Conservation (phyloP, 768 basidiomycete genomes). For the Mrakia blollopis region DNA sequence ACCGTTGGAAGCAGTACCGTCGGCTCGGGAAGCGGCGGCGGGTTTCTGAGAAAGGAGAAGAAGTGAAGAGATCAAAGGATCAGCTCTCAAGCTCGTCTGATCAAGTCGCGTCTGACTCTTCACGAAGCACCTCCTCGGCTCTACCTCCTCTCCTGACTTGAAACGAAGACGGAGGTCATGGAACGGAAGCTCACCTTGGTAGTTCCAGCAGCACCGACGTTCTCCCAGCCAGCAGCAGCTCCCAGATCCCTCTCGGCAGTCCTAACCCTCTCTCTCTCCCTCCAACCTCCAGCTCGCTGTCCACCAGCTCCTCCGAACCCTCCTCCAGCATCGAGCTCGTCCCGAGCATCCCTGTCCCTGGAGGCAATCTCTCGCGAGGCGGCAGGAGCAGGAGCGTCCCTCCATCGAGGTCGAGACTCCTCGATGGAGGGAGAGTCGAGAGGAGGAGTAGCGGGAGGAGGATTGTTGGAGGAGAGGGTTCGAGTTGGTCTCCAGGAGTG, state of each 20-base stretch:
- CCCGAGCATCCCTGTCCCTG: slow-evolving; percentile 9
- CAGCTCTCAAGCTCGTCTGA: not conserved
- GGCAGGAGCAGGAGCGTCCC: slow-evolving; percentile 5
- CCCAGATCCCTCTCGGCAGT: slow-evolving; percentile 28
- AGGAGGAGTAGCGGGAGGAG: slow-evolving; percentile 5
- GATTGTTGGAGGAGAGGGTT: slow-evolving; percentile 24
- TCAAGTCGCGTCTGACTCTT: not conserved
- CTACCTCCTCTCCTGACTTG: not conserved
- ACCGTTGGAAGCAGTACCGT: not conserved
- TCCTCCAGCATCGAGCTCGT: slow-evolving; percentile 12
- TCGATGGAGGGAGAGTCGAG: slow-evolving; percentile 12
- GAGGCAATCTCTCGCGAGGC: slow-evolving; percentile 3
- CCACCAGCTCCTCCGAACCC: slow-evolving; percentile 12
- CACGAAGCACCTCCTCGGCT: too few species aligned
- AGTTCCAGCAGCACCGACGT: slow-evolving; percentile 13
- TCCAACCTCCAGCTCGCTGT: slow-evolving; percentile 27
- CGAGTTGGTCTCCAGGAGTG: slow-evolving; percentile 30
- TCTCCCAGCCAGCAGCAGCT: slow-evolving; percentile 28
- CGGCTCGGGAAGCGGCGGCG: not conserved
- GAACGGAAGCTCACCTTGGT: not conserved
- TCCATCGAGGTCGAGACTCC: slow-evolving; percentile 17
- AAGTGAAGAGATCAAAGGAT: not conserved
- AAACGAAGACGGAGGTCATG: not conserved
- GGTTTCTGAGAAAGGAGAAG: not conserved
- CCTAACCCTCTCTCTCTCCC: slow-evolving; percentile 32